Conservation (phyloP, 75 land plant genomes). For the Sequoiadendron giganteum region DNA sequence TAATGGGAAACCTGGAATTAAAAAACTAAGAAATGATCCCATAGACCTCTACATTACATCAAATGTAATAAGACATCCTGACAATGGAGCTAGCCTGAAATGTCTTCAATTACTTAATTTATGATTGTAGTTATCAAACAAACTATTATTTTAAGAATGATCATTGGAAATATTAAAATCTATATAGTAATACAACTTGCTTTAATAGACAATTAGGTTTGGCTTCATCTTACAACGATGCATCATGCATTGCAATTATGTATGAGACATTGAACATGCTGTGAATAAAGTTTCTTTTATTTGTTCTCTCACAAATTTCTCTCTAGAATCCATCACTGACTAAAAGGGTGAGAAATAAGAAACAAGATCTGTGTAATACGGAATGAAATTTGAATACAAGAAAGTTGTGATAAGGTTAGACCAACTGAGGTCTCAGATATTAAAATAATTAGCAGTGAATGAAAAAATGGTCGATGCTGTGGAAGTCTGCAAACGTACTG, state of each 20-base stretch:
- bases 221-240: not conserved
- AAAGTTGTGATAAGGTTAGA: not conserved
- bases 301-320: not conserved
- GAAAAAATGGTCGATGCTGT: not conserved
- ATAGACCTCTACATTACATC: not conserved
- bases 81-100: not conserved
- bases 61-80: not conserved
- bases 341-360: not conserved
- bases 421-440: not conserved
- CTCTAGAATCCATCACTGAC: not conserved
- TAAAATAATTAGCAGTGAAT: not conserved
- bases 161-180: not conserved
- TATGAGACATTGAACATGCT: not conserved
- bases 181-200: not conserved
- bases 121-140: not conserved
- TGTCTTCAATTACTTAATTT: not conserved
- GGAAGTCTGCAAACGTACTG: not conserved
- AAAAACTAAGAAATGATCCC: not conserved
- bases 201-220: not conserved
- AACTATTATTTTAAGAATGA: not conserved
- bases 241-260: not conserved
- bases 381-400: not conserved
- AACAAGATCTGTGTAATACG: not conserved
- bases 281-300: not conserved
- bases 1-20: not conserved